A percentile compares a stretch with the other conserved stretches of the same genome.
phyloP scores from a whole-genome alignment of 495 filamentous ascomycete species.

The Glutinoglossum americanum region DNA sequence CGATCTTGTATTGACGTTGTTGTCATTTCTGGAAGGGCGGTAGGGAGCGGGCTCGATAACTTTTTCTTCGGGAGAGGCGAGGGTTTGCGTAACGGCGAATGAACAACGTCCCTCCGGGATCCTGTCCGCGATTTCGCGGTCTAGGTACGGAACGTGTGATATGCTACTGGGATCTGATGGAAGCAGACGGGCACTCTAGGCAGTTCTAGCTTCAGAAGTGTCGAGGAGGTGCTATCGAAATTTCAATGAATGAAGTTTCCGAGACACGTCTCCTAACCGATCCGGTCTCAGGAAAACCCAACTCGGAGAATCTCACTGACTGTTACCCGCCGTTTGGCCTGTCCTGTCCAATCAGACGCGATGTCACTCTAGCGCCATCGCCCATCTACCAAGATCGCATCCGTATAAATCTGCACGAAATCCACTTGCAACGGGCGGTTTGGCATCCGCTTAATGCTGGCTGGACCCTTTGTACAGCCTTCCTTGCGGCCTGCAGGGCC shows the following conservation, averaged over 20 bases:
- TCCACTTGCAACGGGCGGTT: too few relatives aligned
- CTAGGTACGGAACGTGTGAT: too few relatives aligned
- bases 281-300: too few relatives aligned
- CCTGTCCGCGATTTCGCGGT: background rate
- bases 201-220: background rate
- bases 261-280: slow-evolving; percentile 1
- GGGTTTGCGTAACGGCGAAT: background rate
- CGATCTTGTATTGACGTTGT: slow-evolving; percentile 73
- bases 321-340: background rate
- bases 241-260: background rate
- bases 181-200: background rate
- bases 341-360: background rate
- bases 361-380: too few relatives aligned
- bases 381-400: too few relatives aligned
- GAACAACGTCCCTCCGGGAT: background rate
- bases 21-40: slow-evolving; percentile 20
- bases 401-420: too few relatives aligned
- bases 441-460: too few relatives aligned
- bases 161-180: background rate
- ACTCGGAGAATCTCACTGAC: background rate
- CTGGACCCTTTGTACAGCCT: too few relatives aligned
- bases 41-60: background rate
- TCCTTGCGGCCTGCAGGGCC: too few relatives aligned
- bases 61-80: background rate
- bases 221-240: background rate